Conservation (phyloP, 164 flowering plant genomes). For the Euptelea pleiosperma region DNA sequence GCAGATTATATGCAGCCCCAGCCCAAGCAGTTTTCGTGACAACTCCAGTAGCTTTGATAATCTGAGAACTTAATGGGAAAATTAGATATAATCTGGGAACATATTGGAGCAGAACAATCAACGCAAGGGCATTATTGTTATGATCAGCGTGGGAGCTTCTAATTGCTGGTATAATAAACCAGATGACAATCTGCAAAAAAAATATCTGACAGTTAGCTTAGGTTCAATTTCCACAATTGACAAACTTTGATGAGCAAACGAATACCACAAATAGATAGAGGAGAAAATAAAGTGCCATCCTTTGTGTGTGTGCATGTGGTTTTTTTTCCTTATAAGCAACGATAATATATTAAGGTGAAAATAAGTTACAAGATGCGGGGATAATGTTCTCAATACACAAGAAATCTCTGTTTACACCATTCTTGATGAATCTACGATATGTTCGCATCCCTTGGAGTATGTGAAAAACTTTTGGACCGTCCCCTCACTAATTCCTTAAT, state of each 20-base stretch:
- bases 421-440: not conserved
- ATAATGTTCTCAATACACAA: not conserved
- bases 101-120: slow-evolving; percentile 86
- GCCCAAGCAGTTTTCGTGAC: slow-evolving; percentile 98
- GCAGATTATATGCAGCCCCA: slow-evolving; percentile 96
- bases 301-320: not conserved
- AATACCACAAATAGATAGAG: not conserved
- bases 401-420: not conserved
- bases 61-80: slow-evolving; percentile 84
- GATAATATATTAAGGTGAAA: not conserved
- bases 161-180: slow-evolving; percentile 80
- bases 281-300: slow-evolving; percentile 4
- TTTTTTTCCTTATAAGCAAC: not conserved
- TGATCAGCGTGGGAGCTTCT: slow-evolving; percentile 51
- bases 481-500: not conserved
- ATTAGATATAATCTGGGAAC: slow-evolving; percentile 84
- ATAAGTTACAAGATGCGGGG: not conserved
- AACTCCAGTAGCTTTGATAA: slow-evolving; percentile 89
- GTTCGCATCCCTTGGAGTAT: not conserved
- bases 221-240: not conserved
- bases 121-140: slow-evolving; percentile 71
- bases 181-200: slow-evolving; percentile 76
- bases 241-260: not conserved
- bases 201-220: slow-evolving; percentile 5
- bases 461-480: not conserved